Percentiles rank a stretch among this genome's conserved stretches.
phyloP scores from a whole-genome alignment of 176 grass and related monocot genomes.

The Pharus latifolius region DNA sequence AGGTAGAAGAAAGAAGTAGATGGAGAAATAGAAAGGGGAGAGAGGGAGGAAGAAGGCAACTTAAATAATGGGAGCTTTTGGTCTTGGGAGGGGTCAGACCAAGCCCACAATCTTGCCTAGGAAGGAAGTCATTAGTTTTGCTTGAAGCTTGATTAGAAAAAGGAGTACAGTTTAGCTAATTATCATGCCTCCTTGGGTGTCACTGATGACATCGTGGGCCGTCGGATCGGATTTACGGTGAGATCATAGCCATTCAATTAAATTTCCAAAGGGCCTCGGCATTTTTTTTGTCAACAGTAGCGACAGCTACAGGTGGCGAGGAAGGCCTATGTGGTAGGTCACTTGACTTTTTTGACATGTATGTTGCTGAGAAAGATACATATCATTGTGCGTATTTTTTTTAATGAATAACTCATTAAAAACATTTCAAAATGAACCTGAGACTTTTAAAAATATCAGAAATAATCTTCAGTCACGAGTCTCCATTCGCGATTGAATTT shows the following conservation, averaged over 20 bases:
- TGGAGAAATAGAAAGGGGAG: constrained; percentile 8
- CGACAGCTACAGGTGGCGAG: not conserved
- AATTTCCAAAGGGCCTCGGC: too few relatives aligned
- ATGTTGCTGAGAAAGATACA: not conserved
- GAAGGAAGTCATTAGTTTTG: constrained; percentile 26
- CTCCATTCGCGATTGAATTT: too few relatives aligned
- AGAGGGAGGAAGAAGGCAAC: not conserved
- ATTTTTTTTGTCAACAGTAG: not conserved
- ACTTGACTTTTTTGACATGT: not conserved
- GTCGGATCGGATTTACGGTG: not conserved
- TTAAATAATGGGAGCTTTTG: constrained; percentile 21
- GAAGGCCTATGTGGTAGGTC: constrained; percentile 7
- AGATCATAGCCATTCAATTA: too few relatives aligned
- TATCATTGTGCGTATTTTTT: too few relatives aligned
- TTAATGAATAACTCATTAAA: too few relatives aligned
- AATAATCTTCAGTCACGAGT: too few relatives aligned
- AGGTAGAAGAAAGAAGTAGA: not conserved
- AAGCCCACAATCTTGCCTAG: constrained; percentile 17
- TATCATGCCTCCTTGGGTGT: not conserved
- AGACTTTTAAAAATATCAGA: too few relatives aligned
- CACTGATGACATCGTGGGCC: not conserved
- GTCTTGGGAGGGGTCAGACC: not conserved
- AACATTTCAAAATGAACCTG: too few relatives aligned
- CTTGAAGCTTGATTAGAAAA: not conserved
- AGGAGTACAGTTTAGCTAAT: not conserved